These are phyloP conservation scores for Heritiera littoralis DNA, from an alignment of 345 rosid genomes.

Conservation along the genomic window DNA sequence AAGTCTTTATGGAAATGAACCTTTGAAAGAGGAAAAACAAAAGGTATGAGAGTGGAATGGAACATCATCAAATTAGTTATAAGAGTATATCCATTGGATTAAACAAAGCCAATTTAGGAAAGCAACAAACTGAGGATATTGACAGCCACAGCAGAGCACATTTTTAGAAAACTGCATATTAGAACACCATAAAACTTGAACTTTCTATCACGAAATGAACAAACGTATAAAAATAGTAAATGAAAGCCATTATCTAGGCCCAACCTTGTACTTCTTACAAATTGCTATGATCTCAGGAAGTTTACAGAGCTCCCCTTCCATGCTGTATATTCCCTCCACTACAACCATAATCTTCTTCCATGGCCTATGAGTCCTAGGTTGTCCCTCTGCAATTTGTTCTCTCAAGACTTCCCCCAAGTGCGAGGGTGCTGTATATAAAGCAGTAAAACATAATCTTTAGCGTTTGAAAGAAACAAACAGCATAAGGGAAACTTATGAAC, in stretches of 20 bases:
- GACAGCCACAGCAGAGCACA: constrained; percentile 37
- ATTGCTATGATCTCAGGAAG: constrained; percentile 87
- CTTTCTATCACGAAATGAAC: not conserved
- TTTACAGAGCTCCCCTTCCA: constrained; percentile 91
- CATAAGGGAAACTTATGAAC: not conserved
- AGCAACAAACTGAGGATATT: not conserved
- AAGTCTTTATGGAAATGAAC: not conserved
- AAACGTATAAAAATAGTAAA: not conserved
- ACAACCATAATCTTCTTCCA: constrained; percentile 92
- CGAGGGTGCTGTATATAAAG: constrained; percentile 54
- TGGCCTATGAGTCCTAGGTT: constrained; percentile 86
- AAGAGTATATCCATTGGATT: not conserved
- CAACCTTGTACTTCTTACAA: constrained; percentile 79
- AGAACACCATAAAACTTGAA: not conserved
- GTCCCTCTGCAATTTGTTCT: constrained; percentile 90
- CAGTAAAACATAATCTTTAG: not conserved
- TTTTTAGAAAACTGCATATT: constrained; percentile 41
- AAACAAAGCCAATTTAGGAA: not conserved
- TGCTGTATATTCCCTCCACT: constrained; percentile 92
- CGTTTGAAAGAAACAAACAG: not conserved
- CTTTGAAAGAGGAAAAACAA: not conserved
- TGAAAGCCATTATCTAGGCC: not conserved
- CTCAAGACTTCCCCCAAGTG: constrained; percentile 88
- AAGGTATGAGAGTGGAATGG: not conserved
- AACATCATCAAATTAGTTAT: not conserved